Base-by-base conservation (phyloP, 2,329 filamentous ascomycete genomes). In the Orbilia oligospora region DNA sequence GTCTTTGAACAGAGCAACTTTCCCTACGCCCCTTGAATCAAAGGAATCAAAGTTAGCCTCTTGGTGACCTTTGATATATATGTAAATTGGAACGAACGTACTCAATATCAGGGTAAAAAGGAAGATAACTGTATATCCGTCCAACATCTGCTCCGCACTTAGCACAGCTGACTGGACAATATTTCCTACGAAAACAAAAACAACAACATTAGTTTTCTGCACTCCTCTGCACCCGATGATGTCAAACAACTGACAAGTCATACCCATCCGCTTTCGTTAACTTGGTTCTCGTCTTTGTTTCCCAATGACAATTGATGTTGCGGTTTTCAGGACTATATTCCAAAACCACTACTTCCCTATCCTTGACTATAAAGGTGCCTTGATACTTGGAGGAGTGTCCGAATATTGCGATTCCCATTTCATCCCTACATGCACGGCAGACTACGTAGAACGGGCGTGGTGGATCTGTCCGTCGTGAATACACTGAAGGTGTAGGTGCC, bases 371-470 rank as follows among this genome's bases (percentile, higher is more conserved):
- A 58, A 33, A 55, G 6, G 24, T 55, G 5, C 49, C 51, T 51
- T 71, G 48, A 30, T 61, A 49, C 3, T 18, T 22, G 1, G 51
- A 3, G 0, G 66, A 71, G 20, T 67, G 24, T 49, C 48, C 72
- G 2, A 77, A n/a, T n/a, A 27, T 48, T 14, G 51, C 30, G 22
- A 24, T 27, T 24, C 58, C 61, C 14, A 14, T 16, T n/a, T 20
- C 18, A 8, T 71, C 41, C 33, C 64, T 56, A 51, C 72, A 77
- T 61, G 38, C 16, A 16, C 44, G 44, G 44, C 44, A 46, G 5
- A 20, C 5, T 20, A 76, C 22, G 18, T 53, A 53, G 58, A 66
- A 71, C 0, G 38, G 48, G 8, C 41, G 41, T 18, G 36, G 41
- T 27, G 41, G 36, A 30, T 56, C 36, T 12, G 27, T 10, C 8